Evolutionary conservation across 1,139 yeast species (phyloP).

Genomic region (Geotrichum klebahnii): DNA sequence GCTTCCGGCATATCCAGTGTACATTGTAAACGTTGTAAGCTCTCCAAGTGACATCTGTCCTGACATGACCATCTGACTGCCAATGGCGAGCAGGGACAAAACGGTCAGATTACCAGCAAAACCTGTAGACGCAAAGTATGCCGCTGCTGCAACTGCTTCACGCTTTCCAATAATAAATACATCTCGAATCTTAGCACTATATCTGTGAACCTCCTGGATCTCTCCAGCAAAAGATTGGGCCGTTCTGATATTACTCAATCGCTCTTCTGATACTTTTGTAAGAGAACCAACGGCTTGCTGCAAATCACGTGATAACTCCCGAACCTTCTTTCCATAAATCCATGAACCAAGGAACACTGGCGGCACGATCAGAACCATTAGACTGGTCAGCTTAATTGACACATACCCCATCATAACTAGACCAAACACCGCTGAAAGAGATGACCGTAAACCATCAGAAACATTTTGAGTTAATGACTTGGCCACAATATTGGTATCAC

Average conservation of each 20-base stretch:
- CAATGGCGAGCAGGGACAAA: conserved; percentile 69
- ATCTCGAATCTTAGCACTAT: conserved; percentile 65
- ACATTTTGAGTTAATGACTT: conserved; percentile 83
- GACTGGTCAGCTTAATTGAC: conserved; percentile 71
- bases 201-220: conserved; percentile 55
- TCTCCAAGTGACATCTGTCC: conserved; percentile 82
- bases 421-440: conserved; percentile 76
- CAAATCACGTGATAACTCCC: conserved; percentile 66
- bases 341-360: conserved; percentile 73
- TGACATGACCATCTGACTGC: conserved; percentile 68
- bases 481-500: conserved; percentile 87
- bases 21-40: conserved; percentile 86
- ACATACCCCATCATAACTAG: conserved; percentile 83
- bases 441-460: conserved; percentile 82
- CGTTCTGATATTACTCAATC: conserved; percentile 77
- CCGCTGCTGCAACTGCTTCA: conserved; percentile 64
- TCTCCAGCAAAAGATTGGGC: conserved; percentile 90
- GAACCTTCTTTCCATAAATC: conserved; percentile 72
- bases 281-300: conserved; percentile 84
- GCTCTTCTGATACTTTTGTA: conserved; percentile 89
- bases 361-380: conserved; percentile 75
- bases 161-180: conserved; percentile 70
- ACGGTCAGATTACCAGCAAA: conserved; percentile 78
- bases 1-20: conserved; percentile 86
- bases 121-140: conserved; percentile 74